Evolutionary conservation across 257 asterid genomes (phyloP), one percentile per base, ranked within the genome.

Genomic region (Hygrophila difformis): DNA sequence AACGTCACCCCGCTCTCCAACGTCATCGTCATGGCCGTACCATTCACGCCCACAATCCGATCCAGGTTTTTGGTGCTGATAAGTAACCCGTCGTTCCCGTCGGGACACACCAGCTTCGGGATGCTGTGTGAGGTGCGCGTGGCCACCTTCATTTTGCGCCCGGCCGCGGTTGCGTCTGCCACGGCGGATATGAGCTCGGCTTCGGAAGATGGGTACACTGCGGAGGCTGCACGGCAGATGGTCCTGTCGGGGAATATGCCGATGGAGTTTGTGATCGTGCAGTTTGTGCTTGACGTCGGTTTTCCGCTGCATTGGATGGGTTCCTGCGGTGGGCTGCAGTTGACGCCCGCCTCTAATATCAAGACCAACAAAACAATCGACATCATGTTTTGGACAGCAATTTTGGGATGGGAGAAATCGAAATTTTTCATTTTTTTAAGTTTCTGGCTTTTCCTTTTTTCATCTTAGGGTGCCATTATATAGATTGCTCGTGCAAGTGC

Each of bases 51-150:
- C 6, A 73, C 5, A 16, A 43, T 52, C 1, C 68, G 60, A 29
- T 71, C 67, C 1, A 78, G 60, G 35, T 46, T 10, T 16, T 56
- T 79, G 0, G 94, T 82, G 74, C 86, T 82, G 21, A 82, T 78
- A 8, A 82, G 12, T 12, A 73, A 10, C 2, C 86, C 86, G 3
- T 61, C 55, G 0, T 47, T 61, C 4, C 70, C 89, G n/a, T 53
- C 94, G 0, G 72, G 83, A 51, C 86, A 82, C 0, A 66, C 86
- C 24, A 78, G 74, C 56, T 82, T 78, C 1, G 89, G 79, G 0
- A 78, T 76, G 61, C 79, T 82, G 55, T 82, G 94, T 2, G 94
- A 82, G 50, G 38, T 63, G 2, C 73, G 74, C 0, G 83, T 82
- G 0, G 55, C 74, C 1, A 74, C 86, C 36, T 69, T 82, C 34